phyloP scores from a whole-genome alignment of 2,329 filamentous ascomycete species.

The Coniochaeta sp. region DNA sequence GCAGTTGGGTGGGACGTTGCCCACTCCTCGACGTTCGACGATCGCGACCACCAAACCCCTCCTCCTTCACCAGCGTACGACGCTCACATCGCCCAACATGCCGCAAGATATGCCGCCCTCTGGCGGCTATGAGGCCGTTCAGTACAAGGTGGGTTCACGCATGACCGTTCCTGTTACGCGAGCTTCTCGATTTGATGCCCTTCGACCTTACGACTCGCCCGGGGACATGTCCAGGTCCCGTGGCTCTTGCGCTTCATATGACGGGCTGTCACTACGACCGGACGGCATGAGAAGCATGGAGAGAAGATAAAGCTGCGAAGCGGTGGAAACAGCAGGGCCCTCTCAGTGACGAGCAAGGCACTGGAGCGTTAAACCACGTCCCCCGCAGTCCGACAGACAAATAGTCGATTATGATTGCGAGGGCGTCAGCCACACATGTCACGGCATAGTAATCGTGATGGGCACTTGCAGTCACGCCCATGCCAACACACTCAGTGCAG shows the following conservation, averaged over 20 bases:
- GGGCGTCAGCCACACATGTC: too few species aligned
- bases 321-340: too few species aligned
- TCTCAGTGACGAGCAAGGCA: too few species aligned
- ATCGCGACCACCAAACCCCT: not conserved
- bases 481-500: not conserved
- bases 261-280: too few species aligned
- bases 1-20: not conserved
- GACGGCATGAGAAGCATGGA: too few species aligned
- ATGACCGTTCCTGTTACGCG: not conserved
- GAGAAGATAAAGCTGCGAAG: too few species aligned
- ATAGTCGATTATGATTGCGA: too few species aligned
- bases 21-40: not conserved
- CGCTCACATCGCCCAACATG: slow-evolving; percentile 52
- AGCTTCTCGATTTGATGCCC: not conserved
- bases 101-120: slow-evolving; percentile 94
- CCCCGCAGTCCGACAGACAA: too few species aligned
- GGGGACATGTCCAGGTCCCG: not conserved
- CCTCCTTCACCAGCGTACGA: not conserved
- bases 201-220: not conserved
- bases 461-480: not conserved
- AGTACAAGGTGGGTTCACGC: slow-evolving; percentile 73
- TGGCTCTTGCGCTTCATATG: too few species aligned
- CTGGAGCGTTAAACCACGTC: too few species aligned
- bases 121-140: slow-evolving; percentile 92
- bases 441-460: not conserved